Evolutionary conservation across 495 filamentous ascomycete species (phyloP).

Genomic region (Aspergillus wentii): DNA sequence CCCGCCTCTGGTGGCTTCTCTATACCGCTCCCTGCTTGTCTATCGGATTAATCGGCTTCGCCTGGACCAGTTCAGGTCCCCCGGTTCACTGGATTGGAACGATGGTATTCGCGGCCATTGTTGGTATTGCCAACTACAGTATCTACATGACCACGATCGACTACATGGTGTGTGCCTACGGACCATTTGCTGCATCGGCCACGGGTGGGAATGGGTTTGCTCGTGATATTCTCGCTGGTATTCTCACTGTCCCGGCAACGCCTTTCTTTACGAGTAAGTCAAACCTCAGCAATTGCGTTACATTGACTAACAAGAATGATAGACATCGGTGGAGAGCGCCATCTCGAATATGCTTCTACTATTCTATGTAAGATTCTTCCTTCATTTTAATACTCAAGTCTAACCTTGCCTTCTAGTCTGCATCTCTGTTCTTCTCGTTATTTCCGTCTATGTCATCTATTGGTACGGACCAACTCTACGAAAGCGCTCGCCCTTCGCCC

Average conservation of each 20-base stretch:
- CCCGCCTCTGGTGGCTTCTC: constrained; percentile 55
- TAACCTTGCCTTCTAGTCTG: too few species aligned
- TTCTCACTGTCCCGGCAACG: constrained; percentile 68
- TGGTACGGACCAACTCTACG: too few species aligned
- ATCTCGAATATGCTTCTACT: constrained; percentile 66
- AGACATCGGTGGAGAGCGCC: constrained; percentile 57
- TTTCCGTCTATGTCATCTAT: too few species aligned
- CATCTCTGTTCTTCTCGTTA: too few species aligned
- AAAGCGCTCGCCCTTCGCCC: too few species aligned
- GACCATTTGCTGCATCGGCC: constrained; percentile 66
- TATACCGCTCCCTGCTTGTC: constrained; percentile 53
- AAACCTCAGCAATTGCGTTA: too few species aligned
- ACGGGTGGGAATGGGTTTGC: constrained; percentile 71
- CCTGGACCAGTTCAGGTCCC: constrained; percentile 55
- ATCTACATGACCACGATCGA: constrained; percentile 77
- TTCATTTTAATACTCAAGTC: too few species aligned
- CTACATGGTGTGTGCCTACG: constrained; percentile 69
- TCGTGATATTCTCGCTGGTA: constrained; percentile 78
- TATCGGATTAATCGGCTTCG: constrained; percentile 59
- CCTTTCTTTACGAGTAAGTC: constrained; percentile 57
- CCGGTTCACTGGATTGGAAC: constrained; percentile 59
- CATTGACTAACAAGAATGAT: constrained; percentile 3
- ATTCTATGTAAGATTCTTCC: constrained; percentile 65
- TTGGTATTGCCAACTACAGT: constrained; percentile 64
- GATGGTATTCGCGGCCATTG: constrained; percentile 58